A percentile compares a stretch with the other conserved stretches of the same genome.
phyloP scores from a whole-genome alignment of 495 filamentous ascomycete genomes.

The Hypoxylon intermedium region DNA sequence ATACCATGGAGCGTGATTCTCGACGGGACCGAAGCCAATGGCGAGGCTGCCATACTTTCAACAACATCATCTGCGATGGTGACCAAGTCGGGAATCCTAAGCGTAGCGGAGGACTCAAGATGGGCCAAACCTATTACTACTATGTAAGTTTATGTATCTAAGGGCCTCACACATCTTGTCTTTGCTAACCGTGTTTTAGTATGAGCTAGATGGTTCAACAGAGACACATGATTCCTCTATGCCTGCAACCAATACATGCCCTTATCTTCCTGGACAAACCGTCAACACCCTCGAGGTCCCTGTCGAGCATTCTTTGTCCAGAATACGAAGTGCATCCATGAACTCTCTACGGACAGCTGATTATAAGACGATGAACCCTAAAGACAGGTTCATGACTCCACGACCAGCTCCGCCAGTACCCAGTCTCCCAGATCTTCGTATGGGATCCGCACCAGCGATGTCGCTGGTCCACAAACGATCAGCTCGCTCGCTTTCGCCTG shows the following conservation, averaged over 20 bases:
- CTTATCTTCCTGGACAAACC: conserved; percentile 82
- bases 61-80: conserved; percentile 84
- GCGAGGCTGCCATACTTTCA: conserved; percentile 84
- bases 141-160: conserved; percentile 67
- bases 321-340: conserved; percentile 59
- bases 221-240: conserved; percentile 75
- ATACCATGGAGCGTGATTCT: conserved; percentile 79
- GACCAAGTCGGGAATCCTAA: conserved; percentile 60
- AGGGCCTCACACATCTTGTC: conserved; percentile 17
- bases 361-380: conserved; percentile 77
- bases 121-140: conserved; percentile 94
- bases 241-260: conserved; percentile 78
- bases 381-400: conserved; percentile 75
- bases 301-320: conserved; percentile 62
- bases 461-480: conserved; percentile 56
- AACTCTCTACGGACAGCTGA: conserved; percentile 57
- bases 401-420: conserved; percentile 62
- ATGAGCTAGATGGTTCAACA: conserved; percentile 75
- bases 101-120: conserved; percentile 81
- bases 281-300: conserved; percentile 86
- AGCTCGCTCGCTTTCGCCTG: conserved; percentile 57
- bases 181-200: conserved; percentile 59
- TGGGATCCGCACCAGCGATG: conserved; percentile 63
- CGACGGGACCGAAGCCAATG: conserved; percentile 75
- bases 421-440: conserved; percentile 51